A percentile compares a stretch with the other conserved stretches of the same genome.
Evolutionary conservation across 257 asterid species (phyloP).

Genomic region (Buddleja alternifolia): DNA sequence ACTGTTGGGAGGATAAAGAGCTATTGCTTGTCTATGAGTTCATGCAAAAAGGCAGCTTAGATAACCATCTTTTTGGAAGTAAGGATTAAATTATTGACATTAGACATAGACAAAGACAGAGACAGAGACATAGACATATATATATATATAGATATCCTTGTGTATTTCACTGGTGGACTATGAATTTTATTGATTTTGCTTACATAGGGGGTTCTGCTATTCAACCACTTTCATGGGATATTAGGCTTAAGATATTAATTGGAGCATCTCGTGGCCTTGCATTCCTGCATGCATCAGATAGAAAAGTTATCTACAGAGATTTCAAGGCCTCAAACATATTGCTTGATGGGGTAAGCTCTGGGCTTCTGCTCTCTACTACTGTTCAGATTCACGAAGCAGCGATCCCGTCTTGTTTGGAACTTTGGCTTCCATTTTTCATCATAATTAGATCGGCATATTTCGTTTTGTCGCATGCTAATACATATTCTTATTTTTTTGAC

Average conservation of each 20-base stretch:
- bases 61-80: constrained; percentile 38
- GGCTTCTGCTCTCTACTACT: too few species aligned
- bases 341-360: constrained; percentile 45
- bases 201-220: constrained; percentile 27
- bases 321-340: constrained; percentile 50
- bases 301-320: constrained; percentile 39
- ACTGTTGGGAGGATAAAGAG: constrained; percentile 35
- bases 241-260: constrained; percentile 1
- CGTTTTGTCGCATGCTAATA: too few species aligned
- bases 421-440: too few species aligned
- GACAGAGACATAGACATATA: too few species aligned
- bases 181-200: constrained; percentile 12
- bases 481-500: too few species aligned
- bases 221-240: constrained; percentile 43
- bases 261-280: constrained; percentile 53
- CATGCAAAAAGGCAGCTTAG: constrained; percentile 37
- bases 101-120: not conserved
- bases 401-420: too few species aligned
- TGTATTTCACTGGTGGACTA: not conserved
- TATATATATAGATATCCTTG: too few species aligned
- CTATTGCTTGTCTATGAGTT: constrained; percentile 31
- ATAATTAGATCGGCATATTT: too few species aligned
- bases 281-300: constrained; percentile 38
- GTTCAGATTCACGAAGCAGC: too few species aligned
- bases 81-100: constrained; percentile 1